phyloP scores from a whole-genome alignment of 2,329 filamentous ascomycete species.

The Cladobotryum protrusum region DNA sequence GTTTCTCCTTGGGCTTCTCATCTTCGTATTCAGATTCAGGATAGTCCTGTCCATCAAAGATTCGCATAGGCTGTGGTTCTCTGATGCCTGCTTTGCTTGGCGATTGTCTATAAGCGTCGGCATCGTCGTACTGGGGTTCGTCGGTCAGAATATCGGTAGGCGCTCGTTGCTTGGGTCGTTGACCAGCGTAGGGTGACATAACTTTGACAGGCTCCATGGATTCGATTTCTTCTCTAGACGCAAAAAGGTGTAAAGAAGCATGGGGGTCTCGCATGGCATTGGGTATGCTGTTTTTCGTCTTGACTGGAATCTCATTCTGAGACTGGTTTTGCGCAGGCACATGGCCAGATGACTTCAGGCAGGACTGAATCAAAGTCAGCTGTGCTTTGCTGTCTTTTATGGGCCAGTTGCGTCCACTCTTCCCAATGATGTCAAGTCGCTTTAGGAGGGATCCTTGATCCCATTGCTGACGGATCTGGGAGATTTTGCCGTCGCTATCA shows the following conservation, averaged over 20 bases:
- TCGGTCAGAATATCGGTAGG: constrained; percentile 65
- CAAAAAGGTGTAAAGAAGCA: constrained; percentile 69
- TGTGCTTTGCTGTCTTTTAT: constrained; percentile 85
- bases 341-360: constrained; percentile 44
- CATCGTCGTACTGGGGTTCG: constrained; percentile 39
- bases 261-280: constrained; percentile 58
- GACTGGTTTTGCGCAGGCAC: constrained; percentile 25
- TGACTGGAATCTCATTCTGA: constrained; percentile 33
- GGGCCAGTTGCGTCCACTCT: constrained; percentile 87
- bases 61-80: constrained; percentile 56
- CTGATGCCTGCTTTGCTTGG: constrained; percentile 50
- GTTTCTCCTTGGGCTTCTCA: constrained; percentile 36
- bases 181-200: constrained; percentile 56
- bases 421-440: constrained; percentile 88
- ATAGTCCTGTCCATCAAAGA: constrained; percentile 53
- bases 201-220: constrained; percentile 40
- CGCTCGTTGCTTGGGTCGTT: constrained; percentile 59
- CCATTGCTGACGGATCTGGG: constrained; percentile 86
- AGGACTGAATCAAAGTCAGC: constrained; percentile 64
- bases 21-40: constrained; percentile 33
- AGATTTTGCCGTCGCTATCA: constrained; percentile 68
- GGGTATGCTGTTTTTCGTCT: constrained; percentile 46
- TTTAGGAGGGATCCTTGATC: constrained; percentile 91
- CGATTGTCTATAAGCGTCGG: constrained; percentile 44
- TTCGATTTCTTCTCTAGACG: constrained; percentile 58